Conservation (phyloP, 108 stramenopile genomes). For the Conticribra guillardii region DNA sequence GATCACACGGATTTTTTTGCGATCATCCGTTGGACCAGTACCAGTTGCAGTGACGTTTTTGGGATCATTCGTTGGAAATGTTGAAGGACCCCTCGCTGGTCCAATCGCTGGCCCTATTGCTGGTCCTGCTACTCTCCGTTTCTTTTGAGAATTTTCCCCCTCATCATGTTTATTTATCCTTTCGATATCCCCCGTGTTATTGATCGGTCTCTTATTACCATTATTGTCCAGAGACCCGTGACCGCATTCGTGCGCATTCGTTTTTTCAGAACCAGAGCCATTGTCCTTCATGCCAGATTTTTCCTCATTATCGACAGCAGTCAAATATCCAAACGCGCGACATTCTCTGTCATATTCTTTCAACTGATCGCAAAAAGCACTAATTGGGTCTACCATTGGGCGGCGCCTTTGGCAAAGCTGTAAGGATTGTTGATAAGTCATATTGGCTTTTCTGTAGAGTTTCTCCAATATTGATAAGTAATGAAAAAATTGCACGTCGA, state of each 20-base stretch:
- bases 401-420: slow-evolving; percentile 56
- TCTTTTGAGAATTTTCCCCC: neutral
- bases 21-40: too few species aligned
- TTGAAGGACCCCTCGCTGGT: slow-evolving; percentile 14
- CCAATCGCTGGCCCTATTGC: slow-evolving; percentile 15
- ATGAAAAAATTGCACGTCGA: neutral
- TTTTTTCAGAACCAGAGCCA: too few species aligned
- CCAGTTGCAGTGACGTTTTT: too few species aligned
- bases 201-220: neutral
- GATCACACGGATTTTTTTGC: too few species aligned
- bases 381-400: slow-evolving; percentile 67
- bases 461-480: slow-evolving; percentile 13
- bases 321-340: slow-evolving; percentile 38
- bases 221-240: too few species aligned
- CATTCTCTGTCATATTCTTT: slow-evolving; percentile 55
- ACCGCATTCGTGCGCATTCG: too few species aligned
- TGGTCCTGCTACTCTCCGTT: slow-evolving; percentile 14
- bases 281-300: too few species aligned
- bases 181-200: neutral
- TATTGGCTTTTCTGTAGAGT: slow-evolving; percentile 49
- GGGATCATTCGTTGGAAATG: neutral
- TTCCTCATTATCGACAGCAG: slow-evolving; percentile 20
- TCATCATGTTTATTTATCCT: slow-evolving; percentile 1
- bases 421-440: slow-evolving; percentile 58
- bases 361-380: slow-evolving; percentile 65